These are phyloP conservation scores for Straminergon stramineum DNA, from an alignment of 225 moss, liverwort and hornwort species.

Conservation along the genomic window DNA sequence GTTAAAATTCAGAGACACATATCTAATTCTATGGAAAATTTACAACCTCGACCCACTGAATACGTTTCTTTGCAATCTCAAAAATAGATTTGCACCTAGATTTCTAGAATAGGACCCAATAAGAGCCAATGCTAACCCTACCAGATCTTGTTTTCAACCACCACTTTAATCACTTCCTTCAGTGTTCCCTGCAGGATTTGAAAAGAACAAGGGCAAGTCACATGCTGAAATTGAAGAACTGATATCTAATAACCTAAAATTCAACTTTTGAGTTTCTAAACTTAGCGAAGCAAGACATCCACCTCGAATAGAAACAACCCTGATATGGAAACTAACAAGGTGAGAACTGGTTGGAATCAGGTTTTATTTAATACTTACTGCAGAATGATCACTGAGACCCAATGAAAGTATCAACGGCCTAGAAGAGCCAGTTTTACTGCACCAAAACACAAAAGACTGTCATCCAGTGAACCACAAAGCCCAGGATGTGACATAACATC, in stretches of 20 bases:
- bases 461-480: background rate
- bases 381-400: slow-evolving; percentile 70
- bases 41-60: background rate
- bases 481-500: background rate
- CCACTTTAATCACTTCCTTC: slow-evolving; percentile 39
- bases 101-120: background rate
- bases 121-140: background rate
- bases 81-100: background rate
- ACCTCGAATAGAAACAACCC: background rate
- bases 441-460: background rate
- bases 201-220: background rate
- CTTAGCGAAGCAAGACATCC: background rate
- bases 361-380: slow-evolving; percentile 3
- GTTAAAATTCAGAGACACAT: background rate
- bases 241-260: background rate
- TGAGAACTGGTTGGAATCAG: background rate
- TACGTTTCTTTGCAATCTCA: background rate
- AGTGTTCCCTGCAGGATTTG: slow-evolving; percentile 24
- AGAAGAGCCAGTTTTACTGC: slow-evolving; percentile 57
- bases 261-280: background rate
- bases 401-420: slow-evolving; percentile 71
- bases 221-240: background rate
- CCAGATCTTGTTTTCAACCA: slow-evolving; percentile 49
- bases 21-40: background rate
- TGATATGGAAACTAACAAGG: background rate